Base-by-base conservation (phyloP, 805 yeast species). In the Metschnikowia orientalis region DNA sequence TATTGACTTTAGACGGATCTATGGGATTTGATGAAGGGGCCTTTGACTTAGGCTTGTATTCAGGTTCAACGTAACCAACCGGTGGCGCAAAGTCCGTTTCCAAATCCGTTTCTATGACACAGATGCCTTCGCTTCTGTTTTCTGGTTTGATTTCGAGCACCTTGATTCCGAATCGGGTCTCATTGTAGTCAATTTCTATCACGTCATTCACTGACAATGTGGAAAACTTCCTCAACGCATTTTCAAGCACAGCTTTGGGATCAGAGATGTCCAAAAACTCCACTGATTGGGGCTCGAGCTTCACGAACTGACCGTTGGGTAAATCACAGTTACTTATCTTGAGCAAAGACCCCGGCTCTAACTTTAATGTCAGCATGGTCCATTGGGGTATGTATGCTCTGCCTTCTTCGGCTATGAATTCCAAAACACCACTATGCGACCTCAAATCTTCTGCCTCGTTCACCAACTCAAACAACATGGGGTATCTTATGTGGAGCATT, bases 41-140 rank as follows among this genome's bases (percentile, higher is more conserved):
- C n/a, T 57, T 51, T 9, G 54, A 53, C 26, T 61, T 57, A 12
- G 77, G 75, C 35, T 61, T 67, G 42, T 66, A 48, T 37, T 84
- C 88, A 1, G 96, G 96, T 54, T 90, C 97, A 12, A 85, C 95
- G 54, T 92, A 92, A 0, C 99, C 99, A 4, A 90, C 95, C 0
- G 99, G 99, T 2, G 98, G 95, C 2, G 97, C 97, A 65, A 92
- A 92, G 54, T 92, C 99, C 0, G 97, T 95, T 38, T 86, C 95
- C 41, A 92, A 69, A 63, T 92, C 98, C 0, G 98, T 92, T 55
- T 92, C 99, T 17, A 92, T 86, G 4, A 92, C 96, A 67, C 97
- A 90, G 9, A 90, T 81, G 38, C 95, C 84, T 20, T 73, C 63
- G 6, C 66, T 61, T 5, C 57, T 47, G 2, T 77, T 69, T 32